Conservation (phyloP, 768 basidiomycete species). For the Pisolithus sp. region DNA sequence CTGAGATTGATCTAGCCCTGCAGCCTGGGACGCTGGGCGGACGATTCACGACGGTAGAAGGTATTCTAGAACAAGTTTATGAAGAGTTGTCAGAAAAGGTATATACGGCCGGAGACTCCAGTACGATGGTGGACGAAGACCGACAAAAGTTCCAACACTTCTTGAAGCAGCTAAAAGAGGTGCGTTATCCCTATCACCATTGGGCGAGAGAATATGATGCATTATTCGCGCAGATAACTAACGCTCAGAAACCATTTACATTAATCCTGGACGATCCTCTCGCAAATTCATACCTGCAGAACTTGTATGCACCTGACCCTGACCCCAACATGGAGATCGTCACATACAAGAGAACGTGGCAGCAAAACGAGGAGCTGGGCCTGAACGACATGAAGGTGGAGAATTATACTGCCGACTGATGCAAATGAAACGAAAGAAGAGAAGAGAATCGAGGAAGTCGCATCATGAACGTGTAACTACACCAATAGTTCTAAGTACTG, state of each 20-base stretch:
- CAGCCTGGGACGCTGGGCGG: slow-evolving; percentile 94
- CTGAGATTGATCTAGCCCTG: slow-evolving; percentile 80
- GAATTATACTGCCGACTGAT: slow-evolving; percentile 15
- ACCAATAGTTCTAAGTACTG: too few species aligned
- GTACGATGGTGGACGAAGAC: slow-evolving; percentile 33
- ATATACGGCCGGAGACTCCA: slow-evolving; percentile 67
- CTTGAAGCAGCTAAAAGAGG: slow-evolving; percentile 68
- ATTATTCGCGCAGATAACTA: slow-evolving; percentile 52
- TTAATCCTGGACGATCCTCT: slow-evolving; percentile 93
- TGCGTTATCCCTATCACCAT: slow-evolving; percentile 24
- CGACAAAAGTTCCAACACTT: slow-evolving; percentile 64
- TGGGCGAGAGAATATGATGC: background rate
- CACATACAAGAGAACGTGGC: slow-evolving; percentile 74
- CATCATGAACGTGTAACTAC: too few species aligned
- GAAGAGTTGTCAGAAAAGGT: slow-evolving; percentile 90
- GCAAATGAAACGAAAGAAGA: background rate
- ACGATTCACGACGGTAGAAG: slow-evolving; percentile 95
- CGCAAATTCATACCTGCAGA: slow-evolving; percentile 93
- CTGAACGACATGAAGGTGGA: slow-evolving; percentile 87
- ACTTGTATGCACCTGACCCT: slow-evolving; percentile 93
- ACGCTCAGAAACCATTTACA: slow-evolving; percentile 76
- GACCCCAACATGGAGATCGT: slow-evolving; percentile 90
- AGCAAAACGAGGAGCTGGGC: slow-evolving; percentile 94
- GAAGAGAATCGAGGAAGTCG: background rate
- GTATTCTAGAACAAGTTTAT: slow-evolving; percentile 89